Evolutionary conservation across 768 basidiomycete species (phyloP).

Genomic region (Lentinus brumalis): DNA sequence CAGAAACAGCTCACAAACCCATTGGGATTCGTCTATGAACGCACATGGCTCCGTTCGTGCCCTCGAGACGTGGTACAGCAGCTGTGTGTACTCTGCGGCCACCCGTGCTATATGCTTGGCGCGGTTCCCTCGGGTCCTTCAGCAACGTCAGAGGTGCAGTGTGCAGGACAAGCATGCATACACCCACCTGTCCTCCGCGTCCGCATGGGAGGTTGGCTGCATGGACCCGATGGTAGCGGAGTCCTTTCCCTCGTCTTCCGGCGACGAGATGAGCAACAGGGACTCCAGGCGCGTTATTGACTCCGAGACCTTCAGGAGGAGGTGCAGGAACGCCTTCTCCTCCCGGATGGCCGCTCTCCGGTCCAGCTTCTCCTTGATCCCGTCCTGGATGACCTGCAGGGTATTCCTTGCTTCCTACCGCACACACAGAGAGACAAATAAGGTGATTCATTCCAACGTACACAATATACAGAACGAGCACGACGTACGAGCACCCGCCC

Average conservation of each 20-base stretch:
- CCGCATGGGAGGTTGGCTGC: slow-evolving; percentile 38
- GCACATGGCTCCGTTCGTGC: slow-evolving; percentile 75
- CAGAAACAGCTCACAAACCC: slow-evolving; percentile 53
- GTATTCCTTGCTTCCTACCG: slow-evolving; percentile 62
- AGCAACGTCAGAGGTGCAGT: not conserved
- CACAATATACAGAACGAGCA: not conserved
- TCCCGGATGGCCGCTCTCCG: slow-evolving; percentile 78
- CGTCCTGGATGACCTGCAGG: slow-evolving; percentile 66
- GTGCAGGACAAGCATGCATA: slow-evolving; percentile 15
- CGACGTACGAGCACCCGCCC: slow-evolving; percentile 66
- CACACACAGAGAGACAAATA: not conserved
- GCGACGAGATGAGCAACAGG: slow-evolving; percentile 69
- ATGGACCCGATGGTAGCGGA: slow-evolving; percentile 37
- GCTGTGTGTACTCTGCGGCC: slow-evolving; percentile 88
- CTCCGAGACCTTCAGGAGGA: slow-evolving; percentile 91
- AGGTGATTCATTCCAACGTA: too few species aligned
- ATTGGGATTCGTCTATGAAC: slow-evolving; percentile 83
- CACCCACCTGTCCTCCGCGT: slow-evolving; percentile 47
- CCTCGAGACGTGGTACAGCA: slow-evolving; percentile 87
- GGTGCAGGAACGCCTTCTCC: slow-evolving; percentile 84
- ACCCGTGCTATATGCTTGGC: slow-evolving; percentile 84
- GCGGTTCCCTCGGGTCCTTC: slow-evolving; percentile 60
- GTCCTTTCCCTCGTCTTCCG: slow-evolving; percentile 43
- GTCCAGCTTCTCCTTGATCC: slow-evolving; percentile 76
- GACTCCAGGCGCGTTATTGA: slow-evolving; percentile 87